Evolutionary conservation across 768 basidiomycete species (phyloP), one percentile per base, ranked within the genome.

Genomic region (Boletus sensibilis): DNA sequence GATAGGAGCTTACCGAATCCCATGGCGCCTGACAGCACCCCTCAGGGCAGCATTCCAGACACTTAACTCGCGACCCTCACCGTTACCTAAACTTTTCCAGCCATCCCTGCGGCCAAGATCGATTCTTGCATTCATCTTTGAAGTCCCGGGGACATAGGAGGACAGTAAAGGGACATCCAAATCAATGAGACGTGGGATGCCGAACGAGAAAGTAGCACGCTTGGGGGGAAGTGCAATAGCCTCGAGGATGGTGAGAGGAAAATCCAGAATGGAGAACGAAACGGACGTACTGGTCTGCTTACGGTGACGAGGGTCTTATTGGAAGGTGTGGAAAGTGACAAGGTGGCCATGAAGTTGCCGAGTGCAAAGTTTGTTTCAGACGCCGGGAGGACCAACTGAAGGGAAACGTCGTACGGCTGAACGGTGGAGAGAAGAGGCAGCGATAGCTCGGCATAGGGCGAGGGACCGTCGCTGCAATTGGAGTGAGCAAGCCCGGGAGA

Each of bases 261-360:
- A 16, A 16, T 35, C 34, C n/a, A 21, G 33, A 18, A 43, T 0
- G 7, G n/a, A 25, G 1, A 34, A 14, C 18, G 44, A 33, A 37
- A 20, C 16, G 11, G 35, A 78, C 87, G 65, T 65, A 92, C 91
- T 12, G 91, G 82, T 58, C 82, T 79, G 57, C 89, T 85, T 53
- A 82, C 75, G 16, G 77, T 72, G 5, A 75, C 71, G 25, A 94
- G 72, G 7, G 89, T 87, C 63, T 79, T 81, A 68, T 92, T 92
- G 18, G 78, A 77, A 29, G 76, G 62, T 0, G 85, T 84, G 3
- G 74, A 76, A 27, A 94, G 71, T 1, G 79, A 83, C 35, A 93
- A 67, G 42, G 77, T 80, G 5, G 83, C 75, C 92, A 94, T 94
- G 71, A 93, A 94, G 69, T 94, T 94, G 40, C 92, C 92, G 3